These are phyloP conservation scores for Macaranga tanarius DNA, from an alignment of 441 rosid species.

Conservation along the genomic window DNA sequence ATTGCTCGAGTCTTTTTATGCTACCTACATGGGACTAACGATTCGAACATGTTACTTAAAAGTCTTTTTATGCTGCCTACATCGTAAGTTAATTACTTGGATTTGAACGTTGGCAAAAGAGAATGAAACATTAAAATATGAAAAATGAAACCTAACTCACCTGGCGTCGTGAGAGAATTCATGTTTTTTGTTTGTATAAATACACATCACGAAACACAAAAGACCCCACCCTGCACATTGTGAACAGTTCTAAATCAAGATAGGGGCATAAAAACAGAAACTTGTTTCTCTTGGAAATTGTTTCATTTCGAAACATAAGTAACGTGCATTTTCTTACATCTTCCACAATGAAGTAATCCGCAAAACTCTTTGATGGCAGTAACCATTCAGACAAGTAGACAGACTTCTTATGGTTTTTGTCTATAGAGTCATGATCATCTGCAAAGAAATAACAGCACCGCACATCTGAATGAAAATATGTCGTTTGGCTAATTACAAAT, in stretches of 20 bases:
- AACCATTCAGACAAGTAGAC: slow-evolving; percentile 58
- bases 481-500: background rate
- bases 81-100: no score
- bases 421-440: slow-evolving; percentile 41
- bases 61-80: no score
- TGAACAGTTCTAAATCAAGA: background rate
- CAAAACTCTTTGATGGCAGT: slow-evolving; percentile 49
- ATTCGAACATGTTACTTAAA: no score
- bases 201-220: slow-evolving; percentile 1
- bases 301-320: slow-evolving; percentile 1
- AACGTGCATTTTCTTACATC: slow-evolving; percentile 43
- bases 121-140: no score
- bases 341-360: slow-evolving; percentile 58
- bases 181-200: background rate
- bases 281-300: background rate
- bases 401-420: slow-evolving; percentile 21
- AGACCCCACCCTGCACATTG: slow-evolving; percentile 21
- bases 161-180: background rate
- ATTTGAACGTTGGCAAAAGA: no score
- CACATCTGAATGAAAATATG: background rate
- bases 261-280: background rate
- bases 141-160: background rate
- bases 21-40: no score
- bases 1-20: no score
- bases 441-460: slow-evolving; percentile 23